Evolutionary conservation across 2,329 filamentous ascomycete species (phyloP), one percentile per base, ranked within the genome.

Genomic region (Fusarium clavum): DNA sequence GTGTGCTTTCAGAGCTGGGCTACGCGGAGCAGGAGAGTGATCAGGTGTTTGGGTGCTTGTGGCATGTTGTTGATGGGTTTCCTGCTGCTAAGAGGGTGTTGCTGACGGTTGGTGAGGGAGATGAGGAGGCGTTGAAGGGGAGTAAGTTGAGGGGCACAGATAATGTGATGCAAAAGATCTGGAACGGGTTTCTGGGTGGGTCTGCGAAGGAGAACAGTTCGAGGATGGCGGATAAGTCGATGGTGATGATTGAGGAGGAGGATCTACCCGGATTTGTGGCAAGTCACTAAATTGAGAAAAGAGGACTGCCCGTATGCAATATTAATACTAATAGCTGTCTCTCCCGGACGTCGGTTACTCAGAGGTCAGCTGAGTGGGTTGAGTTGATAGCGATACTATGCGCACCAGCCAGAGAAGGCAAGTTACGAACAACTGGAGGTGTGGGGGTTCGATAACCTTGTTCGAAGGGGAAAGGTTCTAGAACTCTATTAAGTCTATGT

Each of bases 21-120:
- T 82, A 83, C 61, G 81, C 81, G 51, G 77, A 80, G 49, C 77
- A 81, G 51, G 81, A 80, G 66, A 77, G 77, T 11, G 83, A 84
- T 63, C 80, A 83, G 70, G 81, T 86, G 51, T 85, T 85, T 65
- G 81, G 81, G 11, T 79, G 80, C 24, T 76, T 86, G 52, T 86
- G 84, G 75, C 83, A 85, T 62, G 77, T 86, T 45, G 78, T 84
- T 45, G 83, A 86, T 67, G 79, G 81, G 25, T 86, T 85, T 57
- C 72, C 77, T 7, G 67, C 70, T 12, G 77, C 76, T 6, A 71
- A 76, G 47, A 72, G 77, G 59, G 75, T 86, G 22, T 57, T 84
- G 18, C 72, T 86, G 25, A 81, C 82, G 22, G 81, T 83, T 41
- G 81, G 77, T 27, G 75, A 78, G n/a, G 65, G 71, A 18, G 83